phyloP scores from a whole-genome alignment of 2,329 filamentous ascomycete genomes.

The Fusarium solani-melongenae region DNA sequence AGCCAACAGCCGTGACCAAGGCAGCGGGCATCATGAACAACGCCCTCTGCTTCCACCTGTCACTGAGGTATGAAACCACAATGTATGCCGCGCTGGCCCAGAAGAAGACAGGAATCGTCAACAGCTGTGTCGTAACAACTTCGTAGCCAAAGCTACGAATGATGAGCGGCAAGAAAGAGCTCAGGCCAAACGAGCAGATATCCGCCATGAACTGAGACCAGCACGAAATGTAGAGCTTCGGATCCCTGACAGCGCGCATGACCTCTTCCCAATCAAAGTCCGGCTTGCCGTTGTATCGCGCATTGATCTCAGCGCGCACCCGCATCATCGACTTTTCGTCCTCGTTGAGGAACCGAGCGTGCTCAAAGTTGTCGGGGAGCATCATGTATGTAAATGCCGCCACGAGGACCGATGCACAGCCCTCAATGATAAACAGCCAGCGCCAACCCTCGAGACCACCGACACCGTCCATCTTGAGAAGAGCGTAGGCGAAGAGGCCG shows the following conservation, averaged over 20 bases:
- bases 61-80: neutral
- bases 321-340: slow-evolving; percentile 45
- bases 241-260: slow-evolving; percentile 4
- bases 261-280: slow-evolving; percentile 7
- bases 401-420: slow-evolving; percentile 49
- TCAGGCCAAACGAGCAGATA: slow-evolving; percentile 13
- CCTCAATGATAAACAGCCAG: slow-evolving; percentile 51
- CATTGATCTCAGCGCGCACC: neutral
- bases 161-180: slow-evolving; percentile 21
- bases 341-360: slow-evolving; percentile 52
- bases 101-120: neutral
- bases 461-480: slow-evolving; percentile 8
- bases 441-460: slow-evolving; percentile 12
- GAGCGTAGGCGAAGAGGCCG: slow-evolving; percentile 12
- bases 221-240: neutral
- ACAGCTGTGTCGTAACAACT: neutral
- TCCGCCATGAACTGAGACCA: slow-evolving; percentile 7
- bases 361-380: slow-evolving; percentile 51
- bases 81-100: neutral
- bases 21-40: neutral
- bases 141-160: slow-evolving; percentile 11
- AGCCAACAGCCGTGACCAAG: neutral
- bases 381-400: slow-evolving; percentile 21
- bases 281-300: neutral
- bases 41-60: neutral